Conservation (phyloP, 352 stramenopile genomes). For the Phytophthora palmivora region DNA sequence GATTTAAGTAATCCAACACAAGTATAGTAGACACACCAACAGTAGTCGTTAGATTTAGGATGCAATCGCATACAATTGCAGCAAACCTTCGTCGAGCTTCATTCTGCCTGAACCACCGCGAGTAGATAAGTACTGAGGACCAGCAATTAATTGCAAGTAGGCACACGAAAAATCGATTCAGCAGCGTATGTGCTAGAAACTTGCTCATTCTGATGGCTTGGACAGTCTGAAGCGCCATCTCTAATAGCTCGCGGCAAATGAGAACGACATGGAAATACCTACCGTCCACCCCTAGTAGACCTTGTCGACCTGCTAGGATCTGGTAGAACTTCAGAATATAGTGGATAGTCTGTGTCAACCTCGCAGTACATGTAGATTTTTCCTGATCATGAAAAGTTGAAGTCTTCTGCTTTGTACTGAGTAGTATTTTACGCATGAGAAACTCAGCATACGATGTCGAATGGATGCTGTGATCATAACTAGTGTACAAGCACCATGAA, state of each 20-base stretch:
- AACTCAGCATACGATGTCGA: neutral
- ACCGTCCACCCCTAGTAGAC: neutral
- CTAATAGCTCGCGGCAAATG: neutral
- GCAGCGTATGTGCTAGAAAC: neutral
- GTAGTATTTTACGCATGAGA: neutral
- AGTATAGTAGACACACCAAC: conserved; percentile 8
- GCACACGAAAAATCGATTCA: neutral
- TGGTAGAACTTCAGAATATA: neutral
- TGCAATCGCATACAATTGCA: conserved; percentile 11
- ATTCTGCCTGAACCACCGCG: conserved; percentile 4
- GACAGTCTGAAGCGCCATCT: neutral
- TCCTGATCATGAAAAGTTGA: too few relatives aligned
- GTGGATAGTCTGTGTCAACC: neutral
- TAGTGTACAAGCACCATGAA: neutral
- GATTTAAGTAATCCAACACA: conserved; percentile 1
- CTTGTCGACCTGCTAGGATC: neutral
- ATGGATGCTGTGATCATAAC: neutral
- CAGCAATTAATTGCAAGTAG: neutral
- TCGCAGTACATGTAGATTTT: too few relatives aligned
- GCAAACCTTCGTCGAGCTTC: conserved; percentile 10
- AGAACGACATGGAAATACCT: neutral
- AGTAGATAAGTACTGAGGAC: conserved; percentile 4
- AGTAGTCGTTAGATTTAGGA: conserved; percentile 4
- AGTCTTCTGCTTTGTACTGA: too few relatives aligned
- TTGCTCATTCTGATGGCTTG: neutral